Evolutionary conservation across 768 basidiomycete species (phyloP).

Genomic region (Naganishia onofrii): DNA sequence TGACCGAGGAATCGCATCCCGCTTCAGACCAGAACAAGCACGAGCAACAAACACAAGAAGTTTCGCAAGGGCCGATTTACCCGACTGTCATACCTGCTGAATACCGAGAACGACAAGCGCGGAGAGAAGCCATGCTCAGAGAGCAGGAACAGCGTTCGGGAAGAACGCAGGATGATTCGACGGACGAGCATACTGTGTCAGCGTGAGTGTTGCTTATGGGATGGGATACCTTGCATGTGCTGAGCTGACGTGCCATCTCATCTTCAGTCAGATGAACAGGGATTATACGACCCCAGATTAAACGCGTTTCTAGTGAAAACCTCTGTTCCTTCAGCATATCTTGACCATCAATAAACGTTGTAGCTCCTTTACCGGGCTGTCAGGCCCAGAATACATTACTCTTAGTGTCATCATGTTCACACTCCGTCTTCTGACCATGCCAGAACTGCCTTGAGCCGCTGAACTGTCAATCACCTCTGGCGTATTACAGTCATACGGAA

Average conservation of each 20-base stretch:
- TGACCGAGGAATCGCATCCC: neutral
- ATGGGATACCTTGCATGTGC: too few species aligned
- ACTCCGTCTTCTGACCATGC: too few species aligned
- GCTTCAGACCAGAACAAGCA: neutral
- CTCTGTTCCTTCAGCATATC: neutral
- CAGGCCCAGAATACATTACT: neutral
- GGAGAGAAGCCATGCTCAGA: slow-evolving; percentile 17
- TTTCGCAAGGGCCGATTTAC: neutral
- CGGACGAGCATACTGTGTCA: neutral
- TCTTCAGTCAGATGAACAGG: neutral
- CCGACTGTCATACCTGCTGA: slow-evolving; percentile 17
- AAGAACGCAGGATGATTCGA: neutral
- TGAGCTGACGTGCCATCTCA: too few species aligned
- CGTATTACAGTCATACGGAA: too few species aligned
- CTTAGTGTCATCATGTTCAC: neutral
- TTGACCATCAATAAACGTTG: neutral
- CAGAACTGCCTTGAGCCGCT: too few species aligned
- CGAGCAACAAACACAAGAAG: neutral
- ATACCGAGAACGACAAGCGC: slow-evolving; percentile 11
- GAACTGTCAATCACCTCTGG: too few species aligned
- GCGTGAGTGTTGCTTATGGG: neutral
- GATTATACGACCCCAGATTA: slow-evolving; percentile 1
- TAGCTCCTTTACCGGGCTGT: neutral
- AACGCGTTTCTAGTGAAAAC: neutral
- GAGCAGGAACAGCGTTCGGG: neutral